phyloP scores from a whole-genome alignment of 2,329 filamentous ascomycete species.

The Trichoderma atrobrunneum region DNA sequence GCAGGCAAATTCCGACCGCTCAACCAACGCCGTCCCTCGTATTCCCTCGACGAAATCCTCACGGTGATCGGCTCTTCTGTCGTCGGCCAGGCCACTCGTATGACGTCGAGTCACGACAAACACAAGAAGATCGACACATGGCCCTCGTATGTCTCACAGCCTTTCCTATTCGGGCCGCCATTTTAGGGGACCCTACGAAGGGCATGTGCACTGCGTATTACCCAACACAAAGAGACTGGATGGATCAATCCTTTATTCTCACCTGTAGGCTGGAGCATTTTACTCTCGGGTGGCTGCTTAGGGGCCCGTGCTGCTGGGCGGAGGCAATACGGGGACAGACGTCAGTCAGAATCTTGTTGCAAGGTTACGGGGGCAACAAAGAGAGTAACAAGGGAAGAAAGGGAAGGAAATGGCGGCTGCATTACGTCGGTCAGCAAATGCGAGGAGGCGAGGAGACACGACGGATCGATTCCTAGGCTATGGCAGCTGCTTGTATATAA shows the following conservation, averaged over 20 bases:
- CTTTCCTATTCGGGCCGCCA: background rate
- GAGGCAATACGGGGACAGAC: constrained; percentile 4
- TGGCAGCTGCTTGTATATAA: background rate
- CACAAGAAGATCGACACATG: background rate
- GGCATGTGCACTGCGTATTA: background rate
- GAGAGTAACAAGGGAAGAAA: background rate
- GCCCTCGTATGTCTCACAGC: constrained; percentile 7
- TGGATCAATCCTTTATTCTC: background rate
- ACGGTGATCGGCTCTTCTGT: constrained; percentile 1
- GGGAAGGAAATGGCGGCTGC: background rate
- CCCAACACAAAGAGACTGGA: background rate
- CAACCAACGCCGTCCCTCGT: background rate
- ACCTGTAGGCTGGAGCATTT: too few species aligned
- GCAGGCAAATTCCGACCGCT: background rate
- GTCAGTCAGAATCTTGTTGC: constrained; percentile 9
- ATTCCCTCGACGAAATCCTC: background rate
- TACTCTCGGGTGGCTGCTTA: constrained; percentile 7
- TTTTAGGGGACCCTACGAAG: background rate
- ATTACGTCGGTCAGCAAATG: constrained; percentile 12
- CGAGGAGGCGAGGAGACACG: background rate
- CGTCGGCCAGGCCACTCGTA: background rate
- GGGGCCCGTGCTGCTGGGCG: background rate
- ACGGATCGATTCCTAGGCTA: background rate
- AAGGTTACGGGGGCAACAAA: background rate
- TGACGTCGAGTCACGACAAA: constrained; percentile 1